phyloP scores from a whole-genome alignment of 2,329 filamentous ascomycete species.

The Cladorrhinum sp. region DNA sequence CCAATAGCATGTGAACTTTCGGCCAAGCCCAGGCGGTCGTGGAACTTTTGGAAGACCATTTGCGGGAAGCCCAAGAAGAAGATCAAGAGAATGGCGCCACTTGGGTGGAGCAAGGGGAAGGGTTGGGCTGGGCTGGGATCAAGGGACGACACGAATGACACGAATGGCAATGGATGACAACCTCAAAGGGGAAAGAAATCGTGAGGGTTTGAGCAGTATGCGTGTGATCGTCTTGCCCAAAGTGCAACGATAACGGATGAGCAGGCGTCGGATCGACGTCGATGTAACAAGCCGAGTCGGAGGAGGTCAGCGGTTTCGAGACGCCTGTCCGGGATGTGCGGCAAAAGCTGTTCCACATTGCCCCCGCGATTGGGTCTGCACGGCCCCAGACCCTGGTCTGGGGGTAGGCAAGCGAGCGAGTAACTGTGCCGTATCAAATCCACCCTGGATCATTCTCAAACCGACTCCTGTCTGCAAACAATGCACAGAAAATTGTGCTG shows the following conservation, averaged over 20 bases:
- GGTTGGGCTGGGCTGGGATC: neutral
- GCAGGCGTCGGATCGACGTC: conserved; percentile 39
- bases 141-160: neutral
- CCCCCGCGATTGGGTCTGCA: conserved; percentile 19
- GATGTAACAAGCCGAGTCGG: conserved; percentile 38
- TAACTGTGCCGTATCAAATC: conserved; percentile 7
- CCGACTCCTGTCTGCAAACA: neutral
- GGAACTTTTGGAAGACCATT: neutral
- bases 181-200: no score
- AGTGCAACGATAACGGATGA: conserved; percentile 15
- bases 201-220: neutral
- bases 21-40: neutral
- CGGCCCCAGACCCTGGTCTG: conserved; percentile 14
- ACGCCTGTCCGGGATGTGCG: conserved; percentile 23
- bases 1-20: neutral
- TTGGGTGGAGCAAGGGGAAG: neutral
- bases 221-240: conserved; percentile 19
- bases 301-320: conserved; percentile 28
- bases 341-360: conserved; percentile 25
- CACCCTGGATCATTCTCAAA: neutral
- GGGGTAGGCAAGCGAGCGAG: conserved; percentile 16
- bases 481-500: neutral
- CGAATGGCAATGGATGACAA: conserved; percentile 3
- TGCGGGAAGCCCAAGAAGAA: neutral
- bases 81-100: neutral